These are phyloP conservation scores for Fragaria iinumae DNA, from an alignment of 306 rosid species.

Conservation along the genomic window DNA sequence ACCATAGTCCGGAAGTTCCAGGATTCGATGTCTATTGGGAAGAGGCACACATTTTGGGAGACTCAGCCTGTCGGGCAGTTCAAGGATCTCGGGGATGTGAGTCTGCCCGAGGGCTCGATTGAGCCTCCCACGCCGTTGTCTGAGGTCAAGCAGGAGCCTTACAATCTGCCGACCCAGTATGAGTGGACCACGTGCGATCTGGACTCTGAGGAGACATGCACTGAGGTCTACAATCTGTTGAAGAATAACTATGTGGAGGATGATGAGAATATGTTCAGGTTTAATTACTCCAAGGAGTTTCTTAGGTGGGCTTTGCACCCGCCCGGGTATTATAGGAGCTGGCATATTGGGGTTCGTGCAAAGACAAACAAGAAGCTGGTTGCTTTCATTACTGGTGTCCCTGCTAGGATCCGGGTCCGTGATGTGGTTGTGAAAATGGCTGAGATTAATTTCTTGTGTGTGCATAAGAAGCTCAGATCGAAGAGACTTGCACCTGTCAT, in stretches of 20 bases:
- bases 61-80: constrained; percentile 97
- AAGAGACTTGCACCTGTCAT: constrained; percentile 98
- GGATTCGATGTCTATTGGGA: constrained; percentile 68
- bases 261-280: constrained; percentile 91
- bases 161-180: constrained; percentile 78
- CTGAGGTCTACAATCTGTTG: constrained; percentile 77
- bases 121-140: constrained; percentile 71
- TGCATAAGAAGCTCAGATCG: constrained; percentile 91
- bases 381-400: constrained; percentile 85
- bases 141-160: constrained; percentile 87
- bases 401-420: constrained; percentile 82
- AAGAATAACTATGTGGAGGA: constrained; percentile 90
- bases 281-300: constrained; percentile 88
- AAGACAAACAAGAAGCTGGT: constrained; percentile 84
- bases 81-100: constrained; percentile 65
- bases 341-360: constrained; percentile 97
- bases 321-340: constrained; percentile 74
- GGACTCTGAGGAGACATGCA: constrained; percentile 57
- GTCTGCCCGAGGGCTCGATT: constrained; percentile 79
- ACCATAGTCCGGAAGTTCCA: constrained; percentile 55
- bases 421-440: constrained; percentile 77
- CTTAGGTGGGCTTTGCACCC: constrained; percentile 93
- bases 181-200: constrained; percentile 94
- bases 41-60: constrained; percentile 86
- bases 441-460: constrained; percentile 87